Conservation (phyloP, 2,329 filamentous ascomycete species). For the Macrophomina phaseolina region DNA sequence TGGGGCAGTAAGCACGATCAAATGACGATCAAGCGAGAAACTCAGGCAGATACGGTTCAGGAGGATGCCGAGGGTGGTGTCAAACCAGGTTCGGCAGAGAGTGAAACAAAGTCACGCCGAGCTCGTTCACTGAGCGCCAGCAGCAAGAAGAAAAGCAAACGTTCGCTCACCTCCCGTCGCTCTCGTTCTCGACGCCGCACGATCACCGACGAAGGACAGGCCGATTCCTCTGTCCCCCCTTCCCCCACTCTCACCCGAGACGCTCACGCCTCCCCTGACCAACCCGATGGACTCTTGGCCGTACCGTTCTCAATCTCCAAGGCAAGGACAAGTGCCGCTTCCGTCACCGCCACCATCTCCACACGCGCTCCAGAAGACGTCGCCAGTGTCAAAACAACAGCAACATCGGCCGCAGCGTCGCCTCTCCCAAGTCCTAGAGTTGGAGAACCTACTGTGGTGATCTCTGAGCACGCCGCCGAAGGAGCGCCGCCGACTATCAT, state of each 20-base stretch:
- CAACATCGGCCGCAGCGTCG: constrained; percentile 15
- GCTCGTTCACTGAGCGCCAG: constrained; percentile 24
- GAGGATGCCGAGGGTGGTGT: background rate
- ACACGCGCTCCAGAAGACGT: constrained; percentile 14
- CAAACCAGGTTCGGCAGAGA: constrained; percentile 9
- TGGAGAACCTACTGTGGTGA: constrained; percentile 20
- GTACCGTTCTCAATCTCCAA: background rate
- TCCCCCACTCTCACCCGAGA: constrained; percentile 24
- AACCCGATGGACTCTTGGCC: constrained; percentile 5
- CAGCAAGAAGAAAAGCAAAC: constrained; percentile 25
- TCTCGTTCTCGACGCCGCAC: constrained; percentile 39
- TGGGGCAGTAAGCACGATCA: constrained; percentile 93
- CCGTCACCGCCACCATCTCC: constrained; percentile 25
- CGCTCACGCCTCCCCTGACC: constrained; percentile 7
- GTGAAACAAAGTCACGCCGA: constrained; percentile 20
- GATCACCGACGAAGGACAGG: constrained; percentile 43
- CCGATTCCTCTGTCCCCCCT: constrained; percentile 23
- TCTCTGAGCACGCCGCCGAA: constrained; percentile 16
- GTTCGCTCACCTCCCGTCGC: constrained; percentile 27
- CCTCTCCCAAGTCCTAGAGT: constrained; percentile 20
- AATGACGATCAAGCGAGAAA: constrained; percentile 59
- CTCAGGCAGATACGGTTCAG: constrained; percentile 28
- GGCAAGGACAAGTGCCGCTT: constrained; percentile 14
- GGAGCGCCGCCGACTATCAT: constrained; percentile 44
- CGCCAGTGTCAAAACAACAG: constrained; percentile 7